phyloP scores from a whole-genome alignment of 2,329 filamentous ascomycete species.

The Fusarium paranaense region DNA sequence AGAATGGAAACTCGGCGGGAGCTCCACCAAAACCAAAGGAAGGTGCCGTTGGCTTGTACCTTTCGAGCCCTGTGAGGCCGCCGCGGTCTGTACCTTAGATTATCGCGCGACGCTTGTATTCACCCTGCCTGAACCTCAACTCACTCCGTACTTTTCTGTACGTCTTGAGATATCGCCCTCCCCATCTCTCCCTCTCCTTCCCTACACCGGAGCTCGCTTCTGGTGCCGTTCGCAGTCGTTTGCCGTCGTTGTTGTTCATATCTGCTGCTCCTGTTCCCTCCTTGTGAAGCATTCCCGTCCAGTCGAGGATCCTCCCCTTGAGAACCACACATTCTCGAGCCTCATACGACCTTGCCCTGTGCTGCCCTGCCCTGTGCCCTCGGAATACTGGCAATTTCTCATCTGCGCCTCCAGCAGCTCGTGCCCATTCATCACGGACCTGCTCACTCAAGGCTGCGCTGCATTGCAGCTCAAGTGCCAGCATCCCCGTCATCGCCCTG shows the following conservation, averaged over 20 bases:
- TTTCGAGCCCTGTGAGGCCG: slow-evolving; percentile 3
- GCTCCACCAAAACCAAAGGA: slow-evolving; percentile 17
- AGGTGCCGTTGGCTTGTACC: slow-evolving; percentile 8
- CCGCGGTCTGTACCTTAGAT: slow-evolving; percentile 1
- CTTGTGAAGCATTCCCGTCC: slow-evolving; percentile 9
- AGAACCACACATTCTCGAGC: slow-evolving; percentile 23
- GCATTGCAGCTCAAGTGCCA: slow-evolving; percentile 30
- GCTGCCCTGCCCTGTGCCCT: slow-evolving; percentile 27
- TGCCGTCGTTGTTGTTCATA: neutral
- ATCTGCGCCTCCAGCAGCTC: slow-evolving; percentile 8
- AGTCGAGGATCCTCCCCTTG: slow-evolving; percentile 17
- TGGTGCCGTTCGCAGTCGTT: slow-evolving; percentile 10
- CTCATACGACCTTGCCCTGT: slow-evolving; percentile 28
- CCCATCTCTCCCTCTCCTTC: neutral
- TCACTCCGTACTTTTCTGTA: neutral
- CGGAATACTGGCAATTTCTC: slow-evolving; percentile 20
- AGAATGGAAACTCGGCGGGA: slow-evolving; percentile 11
- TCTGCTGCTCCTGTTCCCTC: neutral
- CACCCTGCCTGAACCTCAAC: neutral
- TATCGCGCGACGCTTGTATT: slow-evolving; percentile 11
- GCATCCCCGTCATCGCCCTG: slow-evolving; percentile 32
- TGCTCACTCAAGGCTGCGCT: slow-evolving; percentile 12
- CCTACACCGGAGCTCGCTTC: neutral
- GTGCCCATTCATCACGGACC: slow-evolving; percentile 7
- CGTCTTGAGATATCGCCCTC: slow-evolving; percentile 16